Percentiles rank a stretch among this genome's conserved stretches.
phyloP scores from a whole-genome alignment of 2,329 filamentous ascomycete species.

The Claviceps monticola region DNA sequence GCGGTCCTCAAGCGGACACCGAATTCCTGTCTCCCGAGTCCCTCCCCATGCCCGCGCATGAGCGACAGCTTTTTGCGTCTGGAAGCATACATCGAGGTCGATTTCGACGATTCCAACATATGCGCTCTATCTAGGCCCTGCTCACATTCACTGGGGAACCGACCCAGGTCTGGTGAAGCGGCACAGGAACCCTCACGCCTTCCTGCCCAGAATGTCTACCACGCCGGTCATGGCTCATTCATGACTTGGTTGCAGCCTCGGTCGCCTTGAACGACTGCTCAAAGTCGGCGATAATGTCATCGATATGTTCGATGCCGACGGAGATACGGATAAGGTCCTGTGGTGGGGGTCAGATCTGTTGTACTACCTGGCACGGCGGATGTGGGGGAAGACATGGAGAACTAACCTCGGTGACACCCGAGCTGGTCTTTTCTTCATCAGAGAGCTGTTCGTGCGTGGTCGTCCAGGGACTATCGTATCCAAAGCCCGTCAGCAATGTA shows the following conservation, averaged over 20 bases:
- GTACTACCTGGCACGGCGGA: background rate
- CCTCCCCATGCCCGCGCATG: too few species aligned
- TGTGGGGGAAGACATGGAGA: background rate
- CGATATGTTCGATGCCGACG: slow-evolving; percentile 90
- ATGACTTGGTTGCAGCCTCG: slow-evolving; percentile 23
- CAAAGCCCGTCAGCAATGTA: background rate
- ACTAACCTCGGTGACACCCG: slow-evolving; percentile 64
- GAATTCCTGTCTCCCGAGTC: too few species aligned
- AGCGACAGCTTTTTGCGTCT: too few species aligned
- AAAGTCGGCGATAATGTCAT: slow-evolving; percentile 93
- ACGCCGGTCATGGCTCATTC: background rate
- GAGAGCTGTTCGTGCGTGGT: slow-evolving; percentile 89
- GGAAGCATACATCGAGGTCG: too few species aligned
- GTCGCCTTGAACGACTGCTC: slow-evolving; percentile 70
- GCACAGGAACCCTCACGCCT: background rate
- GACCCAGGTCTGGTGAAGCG: background rate
- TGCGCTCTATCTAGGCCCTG: too few species aligned
- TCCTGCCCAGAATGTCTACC: background rate
- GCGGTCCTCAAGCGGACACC: too few species aligned
- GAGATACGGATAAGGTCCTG: slow-evolving; percentile 88
- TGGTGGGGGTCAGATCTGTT: background rate
- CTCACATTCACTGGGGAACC: background rate
- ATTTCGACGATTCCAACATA: too few species aligned
- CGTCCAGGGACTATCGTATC: slow-evolving; percentile 52
- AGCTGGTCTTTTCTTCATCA: slow-evolving; percentile 65